Percentiles rank a stretch among this genome's conserved stretches.
These are phyloP conservation scores for Aspergillus tamarii DNA, from an alignment of 2,329 filamentous ascomycete species.

Conservation along the genomic window DNA sequence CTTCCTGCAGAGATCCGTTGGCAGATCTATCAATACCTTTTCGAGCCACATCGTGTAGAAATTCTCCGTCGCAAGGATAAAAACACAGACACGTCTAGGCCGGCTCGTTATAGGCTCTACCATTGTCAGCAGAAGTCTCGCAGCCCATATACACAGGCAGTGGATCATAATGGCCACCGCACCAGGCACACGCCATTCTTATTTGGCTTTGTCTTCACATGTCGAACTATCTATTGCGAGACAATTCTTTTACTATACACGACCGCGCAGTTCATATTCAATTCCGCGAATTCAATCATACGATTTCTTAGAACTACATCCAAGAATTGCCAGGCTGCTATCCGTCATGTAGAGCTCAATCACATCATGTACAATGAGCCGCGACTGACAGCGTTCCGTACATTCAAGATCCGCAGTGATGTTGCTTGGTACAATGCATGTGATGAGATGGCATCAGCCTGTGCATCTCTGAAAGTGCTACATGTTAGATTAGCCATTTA, in stretches of 20 bases:
- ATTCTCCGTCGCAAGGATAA: conserved; percentile 43
- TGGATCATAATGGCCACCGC: not conserved
- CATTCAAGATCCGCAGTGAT: conserved; percentile 26
- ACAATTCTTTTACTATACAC: conserved; percentile 67
- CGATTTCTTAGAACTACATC: conserved; percentile 48
- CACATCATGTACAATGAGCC: conserved; percentile 31
- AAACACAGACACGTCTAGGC: conserved; percentile 64
- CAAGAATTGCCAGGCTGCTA: conserved; percentile 61
- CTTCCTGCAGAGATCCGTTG: conserved; percentile 72
- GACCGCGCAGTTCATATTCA: conserved; percentile 29
- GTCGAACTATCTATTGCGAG: conserved; percentile 64
- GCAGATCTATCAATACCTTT: conserved; percentile 68
- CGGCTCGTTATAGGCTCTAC: conserved; percentile 63
- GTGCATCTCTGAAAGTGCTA: conserved; percentile 18
- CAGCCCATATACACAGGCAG: conserved; percentile 11
- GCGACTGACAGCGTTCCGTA: conserved; percentile 14
- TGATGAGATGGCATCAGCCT: conserved; percentile 16
- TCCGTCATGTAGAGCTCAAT: conserved; percentile 33
- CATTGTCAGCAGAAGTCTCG: conserved; percentile 51
- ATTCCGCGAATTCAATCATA: conserved; percentile 15
- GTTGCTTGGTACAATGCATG: conserved; percentile 23
- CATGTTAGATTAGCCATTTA: conserved; percentile 21
- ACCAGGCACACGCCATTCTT: conserved; percentile 4
- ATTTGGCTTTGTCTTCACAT: conserved; percentile 64
- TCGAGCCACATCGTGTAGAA: conserved; percentile 42